Evolutionary conservation across 345 rosid species (phyloP), one percentile per base, ranked within the genome.

Genomic region (Gossypium bickii): DNA sequence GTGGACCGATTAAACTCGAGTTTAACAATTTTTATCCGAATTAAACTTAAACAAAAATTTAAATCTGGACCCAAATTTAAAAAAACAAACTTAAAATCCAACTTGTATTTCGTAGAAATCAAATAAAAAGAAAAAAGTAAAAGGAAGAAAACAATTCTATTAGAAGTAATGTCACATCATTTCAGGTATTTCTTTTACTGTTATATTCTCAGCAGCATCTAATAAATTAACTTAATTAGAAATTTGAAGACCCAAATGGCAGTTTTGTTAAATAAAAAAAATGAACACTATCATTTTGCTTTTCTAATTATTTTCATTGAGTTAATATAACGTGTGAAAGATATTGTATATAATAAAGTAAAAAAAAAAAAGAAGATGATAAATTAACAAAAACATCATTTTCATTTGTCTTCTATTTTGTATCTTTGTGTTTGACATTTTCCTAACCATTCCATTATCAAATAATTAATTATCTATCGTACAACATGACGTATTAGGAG

Each of bases 1-100:
- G 0, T 5, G 7, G 0, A 5, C 1, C 1, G 41, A 34, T 4
- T 0, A 0, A 34, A 5, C 7, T 34, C 0, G 7, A 34, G 5
- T 34, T 34, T 34, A 34, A 5, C 0, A 34, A 34, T 34, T 34
- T 34, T 34, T 34, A 5, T 1, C 0, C 5, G 7, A 1, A 34
- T 5, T 34, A 34, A 5, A 34, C 7, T 5, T 34, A 34, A 4
- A 34, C 0, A 34, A 34, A 4, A 4, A 0, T 4, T 29, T 34
- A 4, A 34, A 34, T 1, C 1, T 4, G 5, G 0, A 3, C 1
- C 7, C 0, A 34, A 34, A 4, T 34, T 34, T 4, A 34, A 34
- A 29, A 20, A 34, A 34, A 34, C 1, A 55, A 55, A 7, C 2
- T 11, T 11, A 47, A 9, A 47, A 47, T 10, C 12, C 9, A 56